Evolutionary conservation across 768 basidiomycete genomes (phyloP).

Genomic region (Suillus subluteus): DNA sequence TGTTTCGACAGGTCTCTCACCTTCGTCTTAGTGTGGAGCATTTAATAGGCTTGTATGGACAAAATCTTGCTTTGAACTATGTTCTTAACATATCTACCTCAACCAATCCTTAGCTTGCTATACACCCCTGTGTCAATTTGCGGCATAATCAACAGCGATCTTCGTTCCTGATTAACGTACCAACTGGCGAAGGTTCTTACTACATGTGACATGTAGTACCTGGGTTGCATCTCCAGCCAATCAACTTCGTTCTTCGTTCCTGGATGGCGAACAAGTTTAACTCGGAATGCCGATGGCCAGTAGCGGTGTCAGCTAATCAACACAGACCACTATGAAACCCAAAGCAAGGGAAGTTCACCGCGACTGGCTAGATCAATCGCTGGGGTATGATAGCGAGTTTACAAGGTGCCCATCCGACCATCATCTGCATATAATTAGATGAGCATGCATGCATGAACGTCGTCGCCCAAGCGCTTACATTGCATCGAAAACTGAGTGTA

Average conservation of each 20-base stretch:
- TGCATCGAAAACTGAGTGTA: no score
- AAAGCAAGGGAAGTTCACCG: no score
- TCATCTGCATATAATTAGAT: no score
- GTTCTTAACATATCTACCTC: not conserved
- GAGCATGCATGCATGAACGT: no score
- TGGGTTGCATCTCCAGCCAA: not conserved
- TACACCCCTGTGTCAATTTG: not conserved
- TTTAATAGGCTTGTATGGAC: not conserved
- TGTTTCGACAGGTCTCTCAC: not conserved
- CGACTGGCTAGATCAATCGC: no score
- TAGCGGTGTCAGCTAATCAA: not conserved
- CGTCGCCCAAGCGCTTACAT: no score
- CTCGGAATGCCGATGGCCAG: not conserved
- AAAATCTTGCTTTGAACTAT: not conserved
- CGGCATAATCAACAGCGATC: not conserved
- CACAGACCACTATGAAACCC: no score
- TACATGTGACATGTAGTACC: not conserved
- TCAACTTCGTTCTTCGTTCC: not conserved
- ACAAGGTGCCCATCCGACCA: no score
- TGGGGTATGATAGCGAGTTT: no score
- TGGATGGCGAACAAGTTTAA: not conserved
- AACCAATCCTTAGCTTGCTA: not conserved
- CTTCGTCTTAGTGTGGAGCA: not conserved
- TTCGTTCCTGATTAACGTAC: not conserved
- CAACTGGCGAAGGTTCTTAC: not conserved